Evolutionary conservation across 345 rosid genomes (phyloP), one percentile per base, ranked within the genome.

Genomic region (Euphorbia tirucalli): DNA sequence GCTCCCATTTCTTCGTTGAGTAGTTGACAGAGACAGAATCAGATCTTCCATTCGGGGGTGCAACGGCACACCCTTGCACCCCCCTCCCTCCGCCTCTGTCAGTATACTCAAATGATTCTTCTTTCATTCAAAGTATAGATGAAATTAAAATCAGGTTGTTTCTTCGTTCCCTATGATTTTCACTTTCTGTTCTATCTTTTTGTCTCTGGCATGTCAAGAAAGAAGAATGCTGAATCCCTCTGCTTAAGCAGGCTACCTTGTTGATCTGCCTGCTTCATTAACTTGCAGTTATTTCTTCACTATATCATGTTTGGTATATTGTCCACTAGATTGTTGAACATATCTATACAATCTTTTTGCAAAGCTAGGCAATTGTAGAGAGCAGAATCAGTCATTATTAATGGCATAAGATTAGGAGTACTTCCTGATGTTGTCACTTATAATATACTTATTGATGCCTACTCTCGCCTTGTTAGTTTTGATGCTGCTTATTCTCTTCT

Each of bases 401-500:
- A 94, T 57, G 89, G 88, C 24, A 86, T 89, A 71, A 85, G 84
- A 78, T 58, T 94, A 76, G 95, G 98, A 14, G 81, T 92, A n/a
- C 28, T 81, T 13, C 98, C 97, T 3, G 86, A 94, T 81, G 91
- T 90, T n/a, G 90, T 94, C 43, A 90, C 96, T 56, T 94, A 84
- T 78, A 92, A 94, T 66, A 85, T 80, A 3, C 74, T 90, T 11
- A 71, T 94, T 27, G 81, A 71, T 82, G 97, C 86, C 0, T 94
- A 90, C 60, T 85, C 85, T 73, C 88, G 86, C 0, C 82, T 90
- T 2, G 83, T 83, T 62, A 75, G 92, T 21, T 27, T 90, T 16
- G 93, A 88, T 41, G 78, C 85, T 32, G 97, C 92, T 65, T 87
- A 85, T 61, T 75, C 77, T 2, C 76, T 92, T 41, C 80, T 91